Evolutionary conservation across 2,329 filamentous ascomycete genomes (phyloP), one percentile per base, ranked within the genome.

Genomic region (Trichoderma harzianum): DNA sequence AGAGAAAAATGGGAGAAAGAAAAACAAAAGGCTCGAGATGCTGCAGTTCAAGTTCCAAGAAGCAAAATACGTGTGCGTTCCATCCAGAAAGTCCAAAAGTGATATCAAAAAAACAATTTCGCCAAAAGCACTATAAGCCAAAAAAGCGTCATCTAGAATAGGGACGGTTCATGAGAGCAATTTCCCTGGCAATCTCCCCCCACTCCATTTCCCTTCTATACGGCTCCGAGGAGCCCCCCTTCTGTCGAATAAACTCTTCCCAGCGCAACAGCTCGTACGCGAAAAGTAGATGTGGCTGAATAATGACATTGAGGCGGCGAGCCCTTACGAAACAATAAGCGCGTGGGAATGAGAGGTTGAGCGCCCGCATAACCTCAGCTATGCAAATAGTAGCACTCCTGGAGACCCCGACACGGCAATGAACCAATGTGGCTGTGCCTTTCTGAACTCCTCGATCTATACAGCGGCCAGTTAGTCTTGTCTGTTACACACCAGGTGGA

Each of bases 251-350:
- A 36, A 87, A 82, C 81, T 98, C 95, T 82, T 99, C 96, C 94
- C 95, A 98, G 80, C 97, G 97, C 65, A 99, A 86, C 34, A 99
- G 87, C 83, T 99, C 96, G 78, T 98, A 97, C 76, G 93, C 92
- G 82, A 99, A 99, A 72, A 94, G 89, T 70, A 99, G 86, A 83
- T 99, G 95, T 14, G 96, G 96, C 80, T 99, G 96, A 74, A 99
- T 98, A 74, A 99, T 99, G 67, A 99, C 96, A 78, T 99, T 99
- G 62, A 99, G 86, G 73, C 96, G 88, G 68, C 96, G 89, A 24
- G 96, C 96, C 36, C 96, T 91, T 47, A 99, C 96, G 80, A 95
- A 98, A 81, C 96, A 98, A 82, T 99, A 99, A 72, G 96, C 96
- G 70, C 93, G 89, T 14, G 96, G 94, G 77, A 98, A 95, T 0